Evolutionary conservation across 495 filamentous ascomycete genomes (phyloP), one percentile per base, ranked within the genome.

Genomic region (Aspergillus heteromorphus): DNA sequence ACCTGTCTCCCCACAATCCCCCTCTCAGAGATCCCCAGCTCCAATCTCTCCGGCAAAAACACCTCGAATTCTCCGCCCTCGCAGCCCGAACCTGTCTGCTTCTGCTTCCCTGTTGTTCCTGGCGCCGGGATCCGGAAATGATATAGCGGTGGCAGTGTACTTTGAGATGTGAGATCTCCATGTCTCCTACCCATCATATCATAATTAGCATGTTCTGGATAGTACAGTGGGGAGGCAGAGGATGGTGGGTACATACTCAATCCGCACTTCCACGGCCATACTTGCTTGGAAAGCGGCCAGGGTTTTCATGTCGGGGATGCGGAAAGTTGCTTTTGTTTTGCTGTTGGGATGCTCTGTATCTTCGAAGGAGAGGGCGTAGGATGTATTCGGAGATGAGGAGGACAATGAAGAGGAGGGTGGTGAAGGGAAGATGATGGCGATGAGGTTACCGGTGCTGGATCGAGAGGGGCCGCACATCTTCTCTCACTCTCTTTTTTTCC

Each of bases 41-140:
- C 83, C 62, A 87, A 60, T 55, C 83, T 76, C 31, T 78, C 71
- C 4, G 86, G 80, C 18, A 84, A 66, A 55, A 74, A 65, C 3
- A 82, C 75, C 55, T 82, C 82, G 21, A 75, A 64, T 45, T 65
- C 62, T 36, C 65, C 59, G 27, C 34, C 27, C 13, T 45, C 23
- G 23, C 3, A 27, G 3, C 23, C 23, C 23, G 7, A 3, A 27
- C 7, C 23, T 11, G 0, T 34, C 30, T 20, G 4, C n/a, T 4
- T 27, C 4, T 14, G 20, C 0, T 23, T 8, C 34, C 49, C 23
- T 16, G 19, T 45, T 2, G 8, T 0, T 8, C 43, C 16, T 7
- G 23, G 23, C 23, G 23, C 43, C 23, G 19, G 19, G 6, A 47
- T 13, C 23, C 21, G 20, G 9, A 47, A 47, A 6, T 51, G 45